phyloP scores from a whole-genome alignment of 257 asterid genomes.

The Jasminum sambac region DNA sequence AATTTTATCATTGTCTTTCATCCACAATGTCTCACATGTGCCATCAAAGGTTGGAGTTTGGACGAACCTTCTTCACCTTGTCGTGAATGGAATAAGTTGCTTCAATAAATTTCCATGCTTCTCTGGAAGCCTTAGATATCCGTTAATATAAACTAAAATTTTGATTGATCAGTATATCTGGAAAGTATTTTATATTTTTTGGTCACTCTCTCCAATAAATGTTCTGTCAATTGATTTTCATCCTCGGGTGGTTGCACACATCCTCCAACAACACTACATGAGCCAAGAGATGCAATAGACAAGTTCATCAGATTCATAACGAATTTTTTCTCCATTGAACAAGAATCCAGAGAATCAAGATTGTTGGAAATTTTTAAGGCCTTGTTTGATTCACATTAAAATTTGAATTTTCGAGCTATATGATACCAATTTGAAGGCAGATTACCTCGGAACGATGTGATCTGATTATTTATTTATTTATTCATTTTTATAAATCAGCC shows the following conservation, averaged over 20 bases:
- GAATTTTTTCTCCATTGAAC: constrained; percentile 2
- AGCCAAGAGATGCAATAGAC: constrained; percentile 18
- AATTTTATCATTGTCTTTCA: constrained; percentile 3
- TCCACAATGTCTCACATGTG: background rate
- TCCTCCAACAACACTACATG: constrained; percentile 11
- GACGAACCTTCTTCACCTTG: constrained; percentile 1
- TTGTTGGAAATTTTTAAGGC: constrained; percentile 14
- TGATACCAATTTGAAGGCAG: too few relatives aligned
- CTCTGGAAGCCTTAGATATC: constrained; percentile 8
- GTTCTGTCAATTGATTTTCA: too few relatives aligned
- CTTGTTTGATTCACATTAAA: too few relatives aligned
- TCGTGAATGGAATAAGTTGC: constrained; percentile 2
- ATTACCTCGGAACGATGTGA: too few relatives aligned
- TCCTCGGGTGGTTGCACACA: too few relatives aligned
- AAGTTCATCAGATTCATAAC: constrained; percentile 14
- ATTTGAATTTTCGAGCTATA: too few relatives aligned
- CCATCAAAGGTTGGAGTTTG: constrained; percentile 6
- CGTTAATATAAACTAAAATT: too few relatives aligned
- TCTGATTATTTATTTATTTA: too few relatives aligned
- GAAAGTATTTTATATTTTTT: too few relatives aligned
- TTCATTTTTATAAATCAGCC: too few relatives aligned
- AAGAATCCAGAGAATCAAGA: background rate
- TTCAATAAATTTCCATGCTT: constrained; percentile 1
- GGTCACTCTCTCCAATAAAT: too few relatives aligned
- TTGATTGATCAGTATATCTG: too few relatives aligned